phyloP scores from a whole-genome alignment of 148 eudicot genomes.

The Spergularia marina region DNA sequence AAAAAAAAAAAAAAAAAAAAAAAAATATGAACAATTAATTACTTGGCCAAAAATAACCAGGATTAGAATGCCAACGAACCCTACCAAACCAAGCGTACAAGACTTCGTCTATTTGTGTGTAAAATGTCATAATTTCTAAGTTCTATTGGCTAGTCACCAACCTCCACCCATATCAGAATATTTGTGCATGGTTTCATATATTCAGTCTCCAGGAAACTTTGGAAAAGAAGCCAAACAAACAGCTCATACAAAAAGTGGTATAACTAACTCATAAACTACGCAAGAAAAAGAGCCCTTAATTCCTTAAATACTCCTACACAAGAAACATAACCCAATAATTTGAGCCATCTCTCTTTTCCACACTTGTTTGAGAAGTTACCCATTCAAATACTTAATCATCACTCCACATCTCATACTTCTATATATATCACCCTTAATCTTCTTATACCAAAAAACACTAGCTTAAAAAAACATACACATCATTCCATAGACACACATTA shows the following conservation, averaged over 20 bases:
- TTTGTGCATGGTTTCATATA: neutral
- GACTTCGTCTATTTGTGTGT: neutral
- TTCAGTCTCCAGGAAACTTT: neutral
- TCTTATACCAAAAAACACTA: slow-evolving; percentile 8
- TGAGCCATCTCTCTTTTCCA: neutral
- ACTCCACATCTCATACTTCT: neutral
- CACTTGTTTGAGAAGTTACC: slow-evolving; percentile 3
- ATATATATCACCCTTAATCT: slow-evolving; percentile 13
- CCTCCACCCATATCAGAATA: slow-evolving; percentile 35
- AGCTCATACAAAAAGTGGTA: neutral
- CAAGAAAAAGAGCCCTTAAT: neutral
- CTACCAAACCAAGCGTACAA: slow-evolving; percentile 15
- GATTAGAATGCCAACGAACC: slow-evolving; percentile 33
- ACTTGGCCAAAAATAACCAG: neutral
- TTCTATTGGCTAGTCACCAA: slow-evolving; percentile 36
- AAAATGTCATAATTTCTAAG: neutral
- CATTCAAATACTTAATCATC: neutral
- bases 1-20: too few relatives aligned
- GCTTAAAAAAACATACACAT: neutral
- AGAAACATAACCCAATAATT: neutral
- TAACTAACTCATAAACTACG: neutral
- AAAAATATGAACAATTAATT: too few relatives aligned
- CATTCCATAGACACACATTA: too few relatives aligned
- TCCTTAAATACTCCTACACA: neutral
- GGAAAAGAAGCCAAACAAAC: neutral